These are phyloP conservation scores for Candida alai DNA, from an alignment of 805 yeast genomes.

Conservation along the genomic window DNA sequence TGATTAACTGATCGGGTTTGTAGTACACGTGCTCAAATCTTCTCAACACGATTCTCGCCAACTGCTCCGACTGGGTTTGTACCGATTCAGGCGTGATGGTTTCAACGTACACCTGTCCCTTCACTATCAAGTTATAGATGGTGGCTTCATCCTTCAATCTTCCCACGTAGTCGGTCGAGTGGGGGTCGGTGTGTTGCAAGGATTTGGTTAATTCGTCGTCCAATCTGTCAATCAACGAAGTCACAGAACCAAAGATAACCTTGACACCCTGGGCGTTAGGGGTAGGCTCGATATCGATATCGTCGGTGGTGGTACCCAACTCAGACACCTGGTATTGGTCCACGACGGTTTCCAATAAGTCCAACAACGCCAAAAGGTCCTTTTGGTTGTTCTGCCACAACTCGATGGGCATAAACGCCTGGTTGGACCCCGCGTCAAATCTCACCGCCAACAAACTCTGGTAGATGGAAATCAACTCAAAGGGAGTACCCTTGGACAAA, in stretches of 20 bases:
- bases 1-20: slow-evolving; percentile 77
- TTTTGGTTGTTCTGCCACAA: slow-evolving; percentile 72
- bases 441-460: slow-evolving; percentile 83
- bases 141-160: slow-evolving; percentile 83
- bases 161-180: slow-evolving; percentile 87
- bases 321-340: slow-evolving; percentile 67
- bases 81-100: slow-evolving; percentile 44
- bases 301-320: slow-evolving; percentile 65
- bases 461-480: slow-evolving; percentile 74
- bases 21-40: slow-evolving; percentile 91
- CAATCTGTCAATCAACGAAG: slow-evolving; percentile 84
- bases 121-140: slow-evolving; percentile 71
- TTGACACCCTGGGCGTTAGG: slow-evolving; percentile 59
- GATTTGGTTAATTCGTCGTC: slow-evolving; percentile 92
- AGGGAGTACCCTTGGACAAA: slow-evolving; percentile 39
- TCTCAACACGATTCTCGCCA: slow-evolving; percentile 72
- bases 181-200: slow-evolving; percentile 87
- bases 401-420: slow-evolving; percentile 68
- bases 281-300: slow-evolving; percentile 64
- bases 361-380: slow-evolving; percentile 61
- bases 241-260: slow-evolving; percentile 77
- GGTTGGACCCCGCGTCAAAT: slow-evolving; percentile 71
- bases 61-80: slow-evolving; percentile 42
- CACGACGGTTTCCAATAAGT: slow-evolving; percentile 60
- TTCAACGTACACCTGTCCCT: slow-evolving; percentile 86